These are phyloP conservation scores for Candida anutae DNA, from an alignment of 1,139 yeast genomes.

Conservation along the genomic window DNA sequence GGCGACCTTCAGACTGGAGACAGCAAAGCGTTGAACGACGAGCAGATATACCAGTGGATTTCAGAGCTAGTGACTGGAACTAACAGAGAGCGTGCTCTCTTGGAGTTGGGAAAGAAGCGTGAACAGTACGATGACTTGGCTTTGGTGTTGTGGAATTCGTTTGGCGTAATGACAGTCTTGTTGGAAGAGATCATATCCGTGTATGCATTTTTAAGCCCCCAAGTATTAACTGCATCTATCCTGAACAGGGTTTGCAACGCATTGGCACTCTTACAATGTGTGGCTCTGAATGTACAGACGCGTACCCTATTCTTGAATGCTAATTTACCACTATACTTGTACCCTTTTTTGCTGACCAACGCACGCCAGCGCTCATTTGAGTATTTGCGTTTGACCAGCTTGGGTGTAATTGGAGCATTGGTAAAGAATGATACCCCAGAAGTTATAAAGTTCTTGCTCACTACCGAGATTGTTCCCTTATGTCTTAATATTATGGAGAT, in stretches of 20 bases:
- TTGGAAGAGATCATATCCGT: conserved; percentile 86
- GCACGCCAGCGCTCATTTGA: conserved; percentile 91
- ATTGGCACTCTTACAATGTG: conserved; percentile 87
- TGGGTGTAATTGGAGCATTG: conserved; percentile 94
- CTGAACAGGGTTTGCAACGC: conserved; percentile 95
- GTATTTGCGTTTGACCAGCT: conserved; percentile 81
- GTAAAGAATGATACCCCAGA: conserved; percentile 95
- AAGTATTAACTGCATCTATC: conserved; percentile 75
- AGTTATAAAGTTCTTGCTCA: conserved; percentile 79
- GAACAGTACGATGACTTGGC: conserved; percentile 95
- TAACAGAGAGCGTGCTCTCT: conserved; percentile 82
- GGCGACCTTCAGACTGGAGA: too few relatives aligned
- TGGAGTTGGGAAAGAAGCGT: conserved; percentile 87
- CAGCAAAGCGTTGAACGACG: conserved; percentile 68
- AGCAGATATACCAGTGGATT: conserved; percentile 86
- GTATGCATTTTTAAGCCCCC: conserved; percentile 85
- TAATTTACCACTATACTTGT: conserved; percentile 83
- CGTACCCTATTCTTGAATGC: conserved; percentile 79
- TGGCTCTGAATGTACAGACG: conserved; percentile 90
- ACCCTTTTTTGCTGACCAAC: conserved; percentile 88
- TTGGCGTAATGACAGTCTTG: conserved; percentile 91
- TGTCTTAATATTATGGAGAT: conserved; percentile 94
- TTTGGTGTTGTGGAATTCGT: conserved; percentile 87
- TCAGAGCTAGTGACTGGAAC: conserved; percentile 84
- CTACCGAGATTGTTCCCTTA: conserved; percentile 92